Evolutionary conservation across 2,329 filamentous ascomycete genomes (phyloP), one percentile per base, ranked within the genome.

Genomic region (Aspergillus sp.): DNA sequence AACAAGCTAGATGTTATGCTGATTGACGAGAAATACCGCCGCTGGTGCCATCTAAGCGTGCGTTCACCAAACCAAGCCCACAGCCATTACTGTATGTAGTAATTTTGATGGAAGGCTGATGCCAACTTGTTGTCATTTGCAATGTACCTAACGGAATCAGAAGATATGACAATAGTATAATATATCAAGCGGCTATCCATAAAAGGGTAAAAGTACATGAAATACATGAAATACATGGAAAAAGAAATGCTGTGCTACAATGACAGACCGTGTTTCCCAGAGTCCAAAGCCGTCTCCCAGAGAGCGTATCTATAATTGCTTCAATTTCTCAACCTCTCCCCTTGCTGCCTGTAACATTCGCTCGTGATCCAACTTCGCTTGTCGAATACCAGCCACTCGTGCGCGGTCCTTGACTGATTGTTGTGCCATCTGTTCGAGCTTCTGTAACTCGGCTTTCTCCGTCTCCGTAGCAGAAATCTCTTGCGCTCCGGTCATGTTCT

Each of bases 351-450:
- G 69, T 62, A 80, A 62, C 67, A 79, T 75, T 37, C 71, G 70
- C 66, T 78, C 74, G 64, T 79, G 74, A 57, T 79, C 77, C 67
- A 75, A 75, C 67, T 76, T 76, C 35, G 71, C 72, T 64, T 79
- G 76, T 11, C 76, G 70, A 54, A 75, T 75, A 43, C 54, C 67
- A 17, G 66, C 66, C 48, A 78, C 72, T 21, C 73, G 69, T 59
- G 68, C 59, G 33, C 74, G 68, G 65, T 80, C 78, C 53, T 69
- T 63, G n/a, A 73, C 70, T 41, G 74, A 69, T 62, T 72, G 68
- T 45, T 66, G 64, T 19, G 66, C 64, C 64, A 76, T 68, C 57
- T 70, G 66, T 24, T 72, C 69, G 51, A 75, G 63, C 57, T 73
- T 68, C 57, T 73, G 64, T 56, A 74, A 54, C 55, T 78, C 69